Evolutionary conservation across 257 asterid species (phyloP), one percentile per base, ranked within the genome.

Genomic region (Scutellaria baicalensis): DNA sequence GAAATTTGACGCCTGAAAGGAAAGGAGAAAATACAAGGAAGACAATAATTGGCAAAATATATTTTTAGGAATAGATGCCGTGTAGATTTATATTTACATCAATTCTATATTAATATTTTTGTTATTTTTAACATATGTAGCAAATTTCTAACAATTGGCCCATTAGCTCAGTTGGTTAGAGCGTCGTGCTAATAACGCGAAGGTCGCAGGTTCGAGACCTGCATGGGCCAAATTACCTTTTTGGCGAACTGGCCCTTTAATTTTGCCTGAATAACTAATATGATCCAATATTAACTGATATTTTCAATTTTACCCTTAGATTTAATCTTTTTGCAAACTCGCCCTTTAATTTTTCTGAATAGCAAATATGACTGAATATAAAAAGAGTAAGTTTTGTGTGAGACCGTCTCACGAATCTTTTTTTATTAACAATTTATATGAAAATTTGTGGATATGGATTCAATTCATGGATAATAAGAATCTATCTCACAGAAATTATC

Each of bases 131-230:
- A 23, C 0, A 27, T 27, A 27, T 27, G 0, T 5, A 27, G 33
- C 2, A 2, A 27, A 1, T 44, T 11, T 14, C 0, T 0, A 48
- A 5, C 7, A 33, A 33, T 1, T 8, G 86, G 84, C 84, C 86
- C 43, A 79, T 84, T 84, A 81, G 89, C 86, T 84, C 86, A 84
- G 88, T 56, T 84, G 86, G 86, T 84, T 83, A 83, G 88, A 77
- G 84, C 80, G 84, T 80, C 83, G 85, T 80, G 84, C 85, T 83
- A 80, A 83, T 80, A 83, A 82, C 80, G 81, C 86, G 84, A 78
- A 75, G 80, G 86, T 78, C 84, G 73, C 81, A 78, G 81, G 80
- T 84, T 84, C 81, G 81, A 84, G 65, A 81, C 84, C 83, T 84
- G 86, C 83, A 75, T 64, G 75, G 80, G 78, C 77, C 79, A 73